Evolutionary conservation across 139 green algal species (phyloP).

Genomic region (Chlamydomonas eustigma): DNA sequence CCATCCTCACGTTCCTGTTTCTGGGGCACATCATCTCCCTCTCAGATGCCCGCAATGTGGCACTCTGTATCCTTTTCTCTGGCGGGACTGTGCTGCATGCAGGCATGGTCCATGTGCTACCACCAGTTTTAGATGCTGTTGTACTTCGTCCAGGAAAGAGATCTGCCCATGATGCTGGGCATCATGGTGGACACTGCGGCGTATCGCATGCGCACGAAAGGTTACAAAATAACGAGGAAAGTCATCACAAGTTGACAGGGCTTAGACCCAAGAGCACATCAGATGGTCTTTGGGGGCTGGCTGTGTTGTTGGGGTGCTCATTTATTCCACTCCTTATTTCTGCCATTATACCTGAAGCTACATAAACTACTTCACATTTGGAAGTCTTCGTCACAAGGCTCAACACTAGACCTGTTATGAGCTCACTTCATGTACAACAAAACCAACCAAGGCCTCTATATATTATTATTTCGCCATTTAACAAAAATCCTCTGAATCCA

Average conservation of each 20-base stretch:
- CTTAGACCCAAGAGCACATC: background rate
- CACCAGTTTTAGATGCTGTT: conserved; percentile 29
- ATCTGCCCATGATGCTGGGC: too few relatives aligned
- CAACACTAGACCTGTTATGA: too few relatives aligned
- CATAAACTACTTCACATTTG: too few relatives aligned
- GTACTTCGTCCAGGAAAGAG: too few relatives aligned
- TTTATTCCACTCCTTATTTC: conserved; percentile 14
- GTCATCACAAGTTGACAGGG: background rate
- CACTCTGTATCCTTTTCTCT: conserved; percentile 4
- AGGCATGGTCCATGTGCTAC: conserved; percentile 60
- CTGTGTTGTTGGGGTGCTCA: conserved; percentile 15
- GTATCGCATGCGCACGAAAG: background rate
- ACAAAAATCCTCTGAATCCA: too few relatives aligned
- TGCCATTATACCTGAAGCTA: conserved; percentile 20
- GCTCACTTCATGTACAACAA: too few relatives aligned
- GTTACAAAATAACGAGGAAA: background rate
- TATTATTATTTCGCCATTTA: too few relatives aligned
- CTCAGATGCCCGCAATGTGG: conserved; percentile 12
- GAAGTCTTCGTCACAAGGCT: too few relatives aligned
- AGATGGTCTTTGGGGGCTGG: background rate
- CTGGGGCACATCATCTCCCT: conserved; percentile 25
- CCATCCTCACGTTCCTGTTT: conserved; percentile 38
- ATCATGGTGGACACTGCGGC: background rate
- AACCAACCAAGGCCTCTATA: too few relatives aligned
- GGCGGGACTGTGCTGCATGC: conserved; percentile 67